These are phyloP conservation scores for Trametes cingulata DNA, from an alignment of 768 basidiomycete genomes.

Conservation along the genomic window DNA sequence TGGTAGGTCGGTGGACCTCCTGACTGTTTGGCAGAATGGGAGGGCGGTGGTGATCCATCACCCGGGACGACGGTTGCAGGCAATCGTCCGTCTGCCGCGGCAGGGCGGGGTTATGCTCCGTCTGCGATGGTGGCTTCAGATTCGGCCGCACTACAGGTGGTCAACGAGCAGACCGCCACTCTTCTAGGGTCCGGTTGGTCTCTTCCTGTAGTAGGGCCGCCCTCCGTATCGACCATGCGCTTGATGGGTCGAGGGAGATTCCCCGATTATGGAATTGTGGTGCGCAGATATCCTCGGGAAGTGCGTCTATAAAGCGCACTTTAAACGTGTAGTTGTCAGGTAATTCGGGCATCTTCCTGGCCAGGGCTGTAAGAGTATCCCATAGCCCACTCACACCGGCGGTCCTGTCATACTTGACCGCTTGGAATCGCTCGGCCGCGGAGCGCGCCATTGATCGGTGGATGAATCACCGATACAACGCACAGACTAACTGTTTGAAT, in stretches of 20 bases:
- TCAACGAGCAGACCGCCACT: neutral
- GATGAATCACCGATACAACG: neutral
- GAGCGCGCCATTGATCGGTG: neutral
- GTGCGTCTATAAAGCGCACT: neutral
- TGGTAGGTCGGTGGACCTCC: neutral
- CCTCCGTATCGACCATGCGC: neutral
- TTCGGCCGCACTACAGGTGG: too few relatives aligned
- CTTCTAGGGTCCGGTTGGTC: neutral
- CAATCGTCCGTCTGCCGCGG: neutral
- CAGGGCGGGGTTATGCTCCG: neutral
- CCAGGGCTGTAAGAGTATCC: neutral
- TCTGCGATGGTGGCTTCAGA: too few relatives aligned
- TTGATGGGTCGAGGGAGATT: neutral
- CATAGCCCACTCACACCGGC: neutral
- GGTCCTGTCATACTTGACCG: neutral
- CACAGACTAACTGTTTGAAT: neutral
- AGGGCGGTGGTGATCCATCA: too few relatives aligned
- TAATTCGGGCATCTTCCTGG: neutral
- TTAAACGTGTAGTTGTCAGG: slow-evolving; percentile 3
- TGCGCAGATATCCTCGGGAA: neutral
- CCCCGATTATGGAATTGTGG: neutral
- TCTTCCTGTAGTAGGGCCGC: neutral
- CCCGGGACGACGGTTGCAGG: neutral
- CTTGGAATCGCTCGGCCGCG: neutral
- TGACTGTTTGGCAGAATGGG: too few relatives aligned